phyloP scores from a whole-genome alignment of 495 filamentous ascomycete species.

The Corynascus novoguineensis region DNA sequence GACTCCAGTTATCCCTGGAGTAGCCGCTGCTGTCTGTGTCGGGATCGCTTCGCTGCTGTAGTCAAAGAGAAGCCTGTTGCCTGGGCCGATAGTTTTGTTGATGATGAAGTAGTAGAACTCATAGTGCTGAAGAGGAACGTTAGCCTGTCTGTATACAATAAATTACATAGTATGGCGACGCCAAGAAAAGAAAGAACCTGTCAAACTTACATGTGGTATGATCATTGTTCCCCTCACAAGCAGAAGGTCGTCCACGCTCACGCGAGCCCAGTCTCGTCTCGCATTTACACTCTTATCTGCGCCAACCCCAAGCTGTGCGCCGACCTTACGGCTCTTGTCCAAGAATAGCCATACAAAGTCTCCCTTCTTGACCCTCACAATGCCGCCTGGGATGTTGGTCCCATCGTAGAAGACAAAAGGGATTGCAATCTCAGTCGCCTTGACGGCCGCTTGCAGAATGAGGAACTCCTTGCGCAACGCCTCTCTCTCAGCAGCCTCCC shows the following conservation, averaged over 20 bases:
- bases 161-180: no score
- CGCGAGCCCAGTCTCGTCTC: slow-evolving; percentile 81
- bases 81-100: slow-evolving; percentile 72
- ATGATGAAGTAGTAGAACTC: slow-evolving; percentile 96
- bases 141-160: neutral
- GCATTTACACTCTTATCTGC: slow-evolving; percentile 55
- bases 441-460: slow-evolving; percentile 75
- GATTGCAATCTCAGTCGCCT: slow-evolving; percentile 81
- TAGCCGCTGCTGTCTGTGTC: slow-evolving; percentile 1
- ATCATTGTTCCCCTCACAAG: slow-evolving; percentile 88
- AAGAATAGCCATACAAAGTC: slow-evolving; percentile 87
- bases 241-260: slow-evolving; percentile 95
- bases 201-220: slow-evolving; percentile 76
- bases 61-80: slow-evolving; percentile 67
- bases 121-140: slow-evolving; percentile 61
- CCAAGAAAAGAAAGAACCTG: no score
- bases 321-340: slow-evolving; percentile 83
- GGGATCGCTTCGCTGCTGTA: slow-evolving; percentile 52
- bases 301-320: slow-evolving; percentile 72
- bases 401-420: slow-evolving; percentile 98
- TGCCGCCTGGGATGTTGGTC: slow-evolving; percentile 83
- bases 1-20: slow-evolving; percentile 29
- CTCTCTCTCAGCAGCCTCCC: slow-evolving; percentile 78
- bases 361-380: slow-evolving; percentile 83
- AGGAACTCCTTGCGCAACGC: slow-evolving; percentile 80